These are phyloP conservation scores for Sextonia rubra DNA, from an alignment of 164 flowering plant species.

Conservation along the genomic window DNA sequence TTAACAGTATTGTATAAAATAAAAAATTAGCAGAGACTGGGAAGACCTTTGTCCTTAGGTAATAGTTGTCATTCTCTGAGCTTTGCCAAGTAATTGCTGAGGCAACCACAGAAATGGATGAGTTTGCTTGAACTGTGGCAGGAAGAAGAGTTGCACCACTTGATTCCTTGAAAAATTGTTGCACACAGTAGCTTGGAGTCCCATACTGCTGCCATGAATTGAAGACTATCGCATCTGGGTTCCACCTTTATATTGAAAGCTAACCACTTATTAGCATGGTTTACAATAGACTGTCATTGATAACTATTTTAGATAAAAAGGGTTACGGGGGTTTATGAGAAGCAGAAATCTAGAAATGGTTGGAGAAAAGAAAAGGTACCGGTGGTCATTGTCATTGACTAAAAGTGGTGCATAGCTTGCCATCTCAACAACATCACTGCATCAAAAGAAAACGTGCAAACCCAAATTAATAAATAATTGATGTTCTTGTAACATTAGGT, in stretches of 20 bases:
- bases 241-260: conserved; percentile 50
- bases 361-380: conserved; percentile 35
- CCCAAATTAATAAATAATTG: background rate
- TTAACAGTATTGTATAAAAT: background rate
- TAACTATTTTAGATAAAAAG: background rate
- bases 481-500: no score
- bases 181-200: conserved; percentile 94
- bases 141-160: conserved; percentile 78
- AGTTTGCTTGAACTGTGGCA: conserved; percentile 37
- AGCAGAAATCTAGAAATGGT: background rate
- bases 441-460: conserved; percentile 17
- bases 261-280: background rate
- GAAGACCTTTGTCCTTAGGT: conserved; percentile 69
- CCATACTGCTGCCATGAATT: conserved; percentile 68
- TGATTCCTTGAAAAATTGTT: conserved; percentile 63
- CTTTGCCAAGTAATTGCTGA: conserved; percentile 67
- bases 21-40: background rate
- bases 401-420: conserved; percentile 98
- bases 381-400: conserved; percentile 65
- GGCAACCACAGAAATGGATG: conserved; percentile 49
- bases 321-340: background rate
- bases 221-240: conserved; percentile 92
- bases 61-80: conserved; percentile 25
- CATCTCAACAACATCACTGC: conserved; percentile 86
- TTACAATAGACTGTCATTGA: background rate